Conservation (phyloP, 1,284 basidiomycete genomes). For the Leccinum pachyderme region DNA sequence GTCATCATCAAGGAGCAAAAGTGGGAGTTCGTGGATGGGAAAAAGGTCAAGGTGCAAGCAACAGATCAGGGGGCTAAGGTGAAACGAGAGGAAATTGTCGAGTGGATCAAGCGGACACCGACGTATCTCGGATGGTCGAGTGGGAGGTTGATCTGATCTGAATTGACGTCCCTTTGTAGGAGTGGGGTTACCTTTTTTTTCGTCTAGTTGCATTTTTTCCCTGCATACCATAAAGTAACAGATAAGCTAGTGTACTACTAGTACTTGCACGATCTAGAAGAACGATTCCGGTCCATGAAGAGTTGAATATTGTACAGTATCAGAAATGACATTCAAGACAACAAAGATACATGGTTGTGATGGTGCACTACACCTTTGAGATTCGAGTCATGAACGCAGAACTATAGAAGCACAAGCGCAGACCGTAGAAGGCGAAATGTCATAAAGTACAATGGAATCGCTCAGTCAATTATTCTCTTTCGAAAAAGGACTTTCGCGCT, state of each 20-base stretch:
- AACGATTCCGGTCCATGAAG: too few relatives aligned
- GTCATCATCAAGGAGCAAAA: constrained; percentile 93
- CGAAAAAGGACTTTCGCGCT: constrained; percentile 16
- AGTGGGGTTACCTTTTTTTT: neutral
- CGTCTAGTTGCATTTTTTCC: too few relatives aligned
- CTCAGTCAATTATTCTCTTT: constrained; percentile 7
- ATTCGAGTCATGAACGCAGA: neutral
- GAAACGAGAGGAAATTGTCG: constrained; percentile 63
- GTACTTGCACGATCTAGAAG: too few relatives aligned
- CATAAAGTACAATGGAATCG: too few relatives aligned
- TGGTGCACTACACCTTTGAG: neutral
- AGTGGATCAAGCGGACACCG: constrained; percentile 61
- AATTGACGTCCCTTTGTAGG: neutral
- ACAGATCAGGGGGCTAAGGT: constrained; percentile 68
- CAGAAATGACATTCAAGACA: neutral
- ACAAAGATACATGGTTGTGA: neutral
- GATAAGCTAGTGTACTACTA: too few relatives aligned
- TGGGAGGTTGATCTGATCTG: constrained; percentile 35
- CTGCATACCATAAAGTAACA: too few relatives aligned
- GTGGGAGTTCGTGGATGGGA: constrained; percentile 74
- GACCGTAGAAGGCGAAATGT: neutral
- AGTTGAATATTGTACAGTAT: too few relatives aligned
- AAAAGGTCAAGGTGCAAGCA: constrained; percentile 69
- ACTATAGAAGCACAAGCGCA: neutral
- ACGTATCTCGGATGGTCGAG: constrained; percentile 49